Evolutionary conservation across 2,329 filamentous ascomycete genomes (phyloP).

Genomic region (Scedosporium apiospermum): DNA sequence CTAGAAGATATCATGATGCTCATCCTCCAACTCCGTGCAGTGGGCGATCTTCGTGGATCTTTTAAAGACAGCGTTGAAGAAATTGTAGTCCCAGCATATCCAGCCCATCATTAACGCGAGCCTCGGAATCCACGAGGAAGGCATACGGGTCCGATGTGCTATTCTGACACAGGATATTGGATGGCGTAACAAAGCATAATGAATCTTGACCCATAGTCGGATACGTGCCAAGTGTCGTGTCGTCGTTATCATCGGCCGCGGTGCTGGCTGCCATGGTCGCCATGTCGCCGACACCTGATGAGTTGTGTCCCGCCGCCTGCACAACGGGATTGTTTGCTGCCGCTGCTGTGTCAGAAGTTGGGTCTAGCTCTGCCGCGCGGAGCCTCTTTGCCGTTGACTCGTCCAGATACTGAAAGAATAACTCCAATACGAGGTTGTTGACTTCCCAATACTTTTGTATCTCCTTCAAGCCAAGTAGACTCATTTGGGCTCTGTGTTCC

Average conservation of each 20-base stretch:
- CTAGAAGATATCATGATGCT: too few species aligned
- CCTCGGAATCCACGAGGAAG: neutral
- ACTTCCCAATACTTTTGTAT: slow-evolving; percentile 39
- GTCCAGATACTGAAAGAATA: slow-evolving; percentile 39
- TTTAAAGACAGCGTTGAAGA: neutral
- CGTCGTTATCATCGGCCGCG: too few species aligned
- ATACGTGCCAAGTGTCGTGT: too few species aligned
- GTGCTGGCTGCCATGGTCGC: too few species aligned
- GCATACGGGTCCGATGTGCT: neutral
- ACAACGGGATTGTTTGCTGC: neutral
- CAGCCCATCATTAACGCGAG: neutral
- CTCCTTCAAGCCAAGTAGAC: slow-evolving; percentile 35
- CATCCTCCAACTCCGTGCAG: too few species aligned
- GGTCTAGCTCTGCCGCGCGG: neutral
- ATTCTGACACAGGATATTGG: neutral
- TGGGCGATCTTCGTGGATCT: neutral
- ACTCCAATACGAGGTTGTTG: slow-evolving; percentile 35
- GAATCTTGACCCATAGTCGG: neutral
- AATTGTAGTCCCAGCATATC: neutral
- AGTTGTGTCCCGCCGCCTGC: too few species aligned
- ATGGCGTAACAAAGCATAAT: neutral
- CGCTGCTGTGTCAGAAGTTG: neutral
- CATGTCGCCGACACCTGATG: too few species aligned
- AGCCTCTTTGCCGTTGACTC: slow-evolving; percentile 31
- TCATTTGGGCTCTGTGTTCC: slow-evolving; percentile 37